These are phyloP conservation scores for Aspergillaceae sp. DNA, from an alignment of 2,329 filamentous ascomycete species.

Conservation along the genomic window DNA sequence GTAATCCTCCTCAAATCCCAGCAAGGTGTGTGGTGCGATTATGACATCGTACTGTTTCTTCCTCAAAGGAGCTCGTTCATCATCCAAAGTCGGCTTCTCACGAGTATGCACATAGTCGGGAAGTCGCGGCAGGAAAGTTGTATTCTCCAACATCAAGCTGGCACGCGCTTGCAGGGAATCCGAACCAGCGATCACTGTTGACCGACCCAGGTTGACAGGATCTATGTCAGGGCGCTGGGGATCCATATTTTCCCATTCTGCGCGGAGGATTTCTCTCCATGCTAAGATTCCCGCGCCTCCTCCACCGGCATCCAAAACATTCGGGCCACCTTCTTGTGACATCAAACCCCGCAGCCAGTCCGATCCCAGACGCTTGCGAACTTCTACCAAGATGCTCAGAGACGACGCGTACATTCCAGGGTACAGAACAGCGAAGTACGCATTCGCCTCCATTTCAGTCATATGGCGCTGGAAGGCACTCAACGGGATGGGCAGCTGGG, in stretches of 20 bases:
- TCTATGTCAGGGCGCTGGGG: conserved; percentile 33
- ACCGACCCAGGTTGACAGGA: conserved; percentile 51
- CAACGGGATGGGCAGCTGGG: conserved; percentile 51
- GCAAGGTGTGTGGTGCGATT: conserved; percentile 75
- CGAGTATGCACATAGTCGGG: conserved; percentile 70
- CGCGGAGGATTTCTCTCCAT: conserved; percentile 62
- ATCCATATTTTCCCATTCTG: conserved; percentile 69
- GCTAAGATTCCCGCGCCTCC: conserved; percentile 55
- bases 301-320: conserved; percentile 53
- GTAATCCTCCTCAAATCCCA: conserved; percentile 66
- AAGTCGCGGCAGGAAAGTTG: conserved; percentile 83
- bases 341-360: conserved; percentile 51
- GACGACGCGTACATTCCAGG: conserved; percentile 53
- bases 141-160: conserved; percentile 72
- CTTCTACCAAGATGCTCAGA: conserved; percentile 49
- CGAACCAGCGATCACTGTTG: conserved; percentile 71
- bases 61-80: conserved; percentile 40
- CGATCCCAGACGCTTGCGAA: conserved; percentile 51
- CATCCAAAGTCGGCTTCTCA: conserved; percentile 51
- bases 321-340: conserved; percentile 47
- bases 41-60: conserved; percentile 84
- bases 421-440: conserved; percentile 51
- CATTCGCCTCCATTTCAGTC: conserved; percentile 54
- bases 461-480: conserved; percentile 49
- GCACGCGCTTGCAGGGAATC: conserved; percentile 65